Percentiles rank a stretch among this genome's conserved stretches.
Conservation (phyloP, 345 rosid genomes). For the Acer campestre region DNA sequence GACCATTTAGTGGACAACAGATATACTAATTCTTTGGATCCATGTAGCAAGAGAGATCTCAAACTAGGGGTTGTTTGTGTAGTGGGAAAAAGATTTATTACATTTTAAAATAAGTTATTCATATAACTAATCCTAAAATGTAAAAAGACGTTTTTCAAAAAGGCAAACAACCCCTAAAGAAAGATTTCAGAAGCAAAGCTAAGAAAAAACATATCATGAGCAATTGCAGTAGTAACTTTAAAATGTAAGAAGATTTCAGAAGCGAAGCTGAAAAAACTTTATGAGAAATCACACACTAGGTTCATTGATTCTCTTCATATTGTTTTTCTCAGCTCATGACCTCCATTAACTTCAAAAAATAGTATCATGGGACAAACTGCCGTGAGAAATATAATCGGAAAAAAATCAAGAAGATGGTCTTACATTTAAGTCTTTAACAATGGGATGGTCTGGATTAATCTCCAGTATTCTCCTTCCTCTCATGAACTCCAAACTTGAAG, state of each 20-base stretch:
- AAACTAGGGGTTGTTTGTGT: background rate
- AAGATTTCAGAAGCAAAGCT: background rate
- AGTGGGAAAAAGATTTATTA: background rate
- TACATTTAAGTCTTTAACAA: constrained; percentile 85
- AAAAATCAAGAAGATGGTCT: constrained; percentile 23
- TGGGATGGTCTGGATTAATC: constrained; percentile 94
- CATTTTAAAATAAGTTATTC: too few relatives aligned
- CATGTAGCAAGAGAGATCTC: background rate
- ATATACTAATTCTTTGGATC: background rate
- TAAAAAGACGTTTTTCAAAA: background rate
- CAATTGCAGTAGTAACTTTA: background rate
- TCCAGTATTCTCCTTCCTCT: constrained; percentile 94
- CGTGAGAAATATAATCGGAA: background rate
- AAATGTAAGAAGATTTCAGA: background rate
- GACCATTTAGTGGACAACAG: background rate
- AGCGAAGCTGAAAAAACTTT: background rate
- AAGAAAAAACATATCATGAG: background rate
- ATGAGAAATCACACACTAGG: background rate
- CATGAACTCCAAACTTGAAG: constrained; percentile 97
- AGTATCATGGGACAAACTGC: background rate
- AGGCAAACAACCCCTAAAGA: background rate
- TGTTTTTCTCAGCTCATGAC: too few relatives aligned
- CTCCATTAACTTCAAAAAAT: background rate
- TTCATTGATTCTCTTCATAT: too few relatives aligned
- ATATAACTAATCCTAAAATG: too few relatives aligned